Conservation (phyloP, 1,284 basidiomycete species). For the Peniophora sp. region DNA sequence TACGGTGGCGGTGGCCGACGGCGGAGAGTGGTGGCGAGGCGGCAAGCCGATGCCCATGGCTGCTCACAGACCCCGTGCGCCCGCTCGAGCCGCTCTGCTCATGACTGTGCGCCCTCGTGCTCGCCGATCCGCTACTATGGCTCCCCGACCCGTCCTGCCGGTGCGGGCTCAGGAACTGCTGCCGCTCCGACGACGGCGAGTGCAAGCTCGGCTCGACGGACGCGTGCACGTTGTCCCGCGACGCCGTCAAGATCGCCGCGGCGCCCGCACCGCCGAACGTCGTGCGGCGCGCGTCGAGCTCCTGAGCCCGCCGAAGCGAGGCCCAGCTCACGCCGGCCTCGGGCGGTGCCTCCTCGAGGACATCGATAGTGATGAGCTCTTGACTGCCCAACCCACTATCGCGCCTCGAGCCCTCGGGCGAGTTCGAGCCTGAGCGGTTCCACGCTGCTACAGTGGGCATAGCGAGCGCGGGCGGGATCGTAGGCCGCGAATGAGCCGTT, state of each 20-base stretch:
- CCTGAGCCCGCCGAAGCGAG: slow-evolving; percentile 25
- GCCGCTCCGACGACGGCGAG: slow-evolving; percentile 42
- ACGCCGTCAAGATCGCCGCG: neutral
- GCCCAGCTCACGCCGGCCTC: slow-evolving; percentile 48
- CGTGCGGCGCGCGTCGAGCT: slow-evolving; percentile 31
- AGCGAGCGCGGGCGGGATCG: slow-evolving; percentile 43
- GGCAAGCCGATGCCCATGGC: slow-evolving; percentile 31
- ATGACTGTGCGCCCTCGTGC: slow-evolving; percentile 37
- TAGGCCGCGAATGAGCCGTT: slow-evolving; percentile 15
- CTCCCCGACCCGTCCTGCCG: slow-evolving; percentile 44
- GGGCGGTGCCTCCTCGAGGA: slow-evolving; percentile 60
- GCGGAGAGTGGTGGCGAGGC: slow-evolving; percentile 26
- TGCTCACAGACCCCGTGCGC: slow-evolving; percentile 43
- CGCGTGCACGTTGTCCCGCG: slow-evolving; percentile 19
- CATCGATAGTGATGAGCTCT: slow-evolving; percentile 39
- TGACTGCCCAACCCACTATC: slow-evolving; percentile 11
- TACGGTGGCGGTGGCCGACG: slow-evolving; percentile 12
- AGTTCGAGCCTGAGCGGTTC: slow-evolving; percentile 29
- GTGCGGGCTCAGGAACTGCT: slow-evolving; percentile 26
- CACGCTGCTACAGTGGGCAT: slow-evolving; percentile 30
- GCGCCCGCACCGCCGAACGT: slow-evolving; percentile 53
- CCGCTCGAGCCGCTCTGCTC: slow-evolving; percentile 28
- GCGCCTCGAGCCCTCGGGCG: slow-evolving; percentile 12
- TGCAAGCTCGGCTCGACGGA: slow-evolving; percentile 57
- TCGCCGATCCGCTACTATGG: slow-evolving; percentile 38